phyloP scores from a whole-genome alignment of 2,329 filamentous ascomycete genomes.

The Botrytis pseudocinerea region DNA sequence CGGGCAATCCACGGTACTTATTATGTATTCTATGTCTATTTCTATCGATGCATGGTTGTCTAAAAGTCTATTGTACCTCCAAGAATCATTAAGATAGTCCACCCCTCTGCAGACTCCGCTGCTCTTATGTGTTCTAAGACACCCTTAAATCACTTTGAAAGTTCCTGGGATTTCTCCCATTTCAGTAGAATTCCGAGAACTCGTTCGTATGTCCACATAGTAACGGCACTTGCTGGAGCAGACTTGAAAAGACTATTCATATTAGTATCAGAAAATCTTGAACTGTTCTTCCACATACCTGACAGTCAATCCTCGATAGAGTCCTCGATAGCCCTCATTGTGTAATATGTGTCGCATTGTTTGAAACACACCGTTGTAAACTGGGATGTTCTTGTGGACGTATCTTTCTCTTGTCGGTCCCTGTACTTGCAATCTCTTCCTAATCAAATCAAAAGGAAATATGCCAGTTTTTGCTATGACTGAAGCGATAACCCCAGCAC shows the following conservation, averaged over 20 bases:
- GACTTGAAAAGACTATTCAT: conserved; percentile 73
- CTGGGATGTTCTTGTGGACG: conserved; percentile 83
- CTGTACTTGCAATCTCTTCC: conserved; percentile 93
- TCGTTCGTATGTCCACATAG: conserved; percentile 76
- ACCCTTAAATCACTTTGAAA: neutral
- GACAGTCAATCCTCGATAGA: conserved; percentile 87
- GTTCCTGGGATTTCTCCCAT: conserved; percentile 27
- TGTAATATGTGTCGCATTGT: conserved; percentile 69
- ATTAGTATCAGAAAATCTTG: neutral
- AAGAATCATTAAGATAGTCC: neutral
- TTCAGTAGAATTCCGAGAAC: conserved; percentile 46
- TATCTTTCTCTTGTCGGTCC: conserved; percentile 80
- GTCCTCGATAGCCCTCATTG: conserved; percentile 72
- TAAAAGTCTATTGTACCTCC: neutral
- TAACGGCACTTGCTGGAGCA: conserved; percentile 75
- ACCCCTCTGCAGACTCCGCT: neutral
- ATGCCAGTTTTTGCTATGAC: conserved; percentile 83
- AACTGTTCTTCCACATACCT: conserved; percentile 42
- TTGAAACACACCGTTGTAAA: conserved; percentile 66
- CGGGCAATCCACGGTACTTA: neutral
- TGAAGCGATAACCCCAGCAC: conserved; percentile 77
- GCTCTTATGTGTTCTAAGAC: neutral
- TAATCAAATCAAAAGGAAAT: conserved; percentile 88
- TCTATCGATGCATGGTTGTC: neutral
- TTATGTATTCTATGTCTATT: neutral